These are phyloP conservation scores for Claviceps sp. DNA, from an alignment of 2,329 filamentous ascomycete species.

Conservation along the genomic window DNA sequence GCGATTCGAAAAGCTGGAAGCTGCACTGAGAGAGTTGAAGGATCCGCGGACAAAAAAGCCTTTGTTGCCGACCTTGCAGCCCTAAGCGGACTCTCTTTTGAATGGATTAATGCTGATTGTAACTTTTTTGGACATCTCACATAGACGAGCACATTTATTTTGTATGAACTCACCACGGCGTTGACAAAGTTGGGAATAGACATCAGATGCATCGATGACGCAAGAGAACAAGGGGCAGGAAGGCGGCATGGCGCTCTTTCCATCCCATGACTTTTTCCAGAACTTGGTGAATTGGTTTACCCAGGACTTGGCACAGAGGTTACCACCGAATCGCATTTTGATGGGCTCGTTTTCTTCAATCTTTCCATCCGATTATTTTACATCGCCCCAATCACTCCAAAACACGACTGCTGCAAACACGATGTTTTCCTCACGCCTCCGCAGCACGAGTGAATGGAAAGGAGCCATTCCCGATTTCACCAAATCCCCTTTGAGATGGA, in stretches of 20 bases:
- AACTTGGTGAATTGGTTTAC: background rate
- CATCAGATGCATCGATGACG: background rate
- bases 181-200: background rate
- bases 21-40: constrained; percentile 35
- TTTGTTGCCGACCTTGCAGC: constrained; percentile 28
- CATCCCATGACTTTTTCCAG: background rate
- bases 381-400: background rate
- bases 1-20: constrained; percentile 40
- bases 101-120: background rate
- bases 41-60: constrained; percentile 46
- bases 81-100: background rate
- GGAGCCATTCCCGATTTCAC: constrained; percentile 16
- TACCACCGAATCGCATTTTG: background rate
- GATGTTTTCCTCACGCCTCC: constrained; percentile 28
- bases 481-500: constrained; percentile 11
- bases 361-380: too few relatives aligned
- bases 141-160: background rate
- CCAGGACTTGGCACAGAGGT: background rate
- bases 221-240: background rate
- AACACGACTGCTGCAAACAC: background rate
- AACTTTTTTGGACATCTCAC: background rate
- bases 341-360: too few relatives aligned
- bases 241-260: constrained; percentile 3
- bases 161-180: background rate
- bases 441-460: constrained; percentile 23